Evolutionary conservation across 1,284 basidiomycete genomes (phyloP), one percentile per base, ranked within the genome.

Genomic region (Ceratobasidium theobromae): DNA sequence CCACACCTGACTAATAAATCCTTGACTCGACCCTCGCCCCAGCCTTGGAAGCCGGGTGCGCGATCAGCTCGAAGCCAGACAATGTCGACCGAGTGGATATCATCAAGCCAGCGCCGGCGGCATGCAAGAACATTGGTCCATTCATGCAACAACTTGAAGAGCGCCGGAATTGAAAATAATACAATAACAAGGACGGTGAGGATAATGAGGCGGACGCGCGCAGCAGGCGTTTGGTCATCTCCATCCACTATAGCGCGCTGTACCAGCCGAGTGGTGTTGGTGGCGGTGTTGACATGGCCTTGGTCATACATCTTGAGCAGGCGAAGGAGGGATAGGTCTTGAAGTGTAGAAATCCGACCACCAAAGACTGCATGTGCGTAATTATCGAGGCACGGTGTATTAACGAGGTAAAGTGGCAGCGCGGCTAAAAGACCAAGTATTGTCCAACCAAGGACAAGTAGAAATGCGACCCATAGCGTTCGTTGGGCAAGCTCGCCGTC

Each of bases 241-340:
- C 75, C 78, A 41, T 79, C 74, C 11, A 79, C 73, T 9, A 76
- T 71, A 40, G 77, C 79, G 55, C 78, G 76, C 53, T 23, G n/a
- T 27, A 48, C 45, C 46, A 55, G n/a, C 21, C 49, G 35, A 27
- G 62, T n/a, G n/a, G n/a, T 53, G 18, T 65, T 65, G 9, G 53
- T 76, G 1, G 75, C 70, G 5, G 78, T 73, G 8, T 79, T 76
- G 16, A 79, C 72, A 32, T 76, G 74, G 25, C 79, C 77, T 33
- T 79, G 78, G 71, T 89, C 84, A 41, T 90, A 76, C 14, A 87
- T 74, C 33, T 84, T 81, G 41, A 93, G 76, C 3, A 93, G 80
- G 1, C 89, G 83, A 23, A 91, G 75, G 18, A 93, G 74, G 66
- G 86, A 89, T 54, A 93, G 81, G 72, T 93, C 89, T 66, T 88